phyloP scores from a whole-genome alignment of 257 asterid genomes.

The Solanum bukasovii region DNA sequence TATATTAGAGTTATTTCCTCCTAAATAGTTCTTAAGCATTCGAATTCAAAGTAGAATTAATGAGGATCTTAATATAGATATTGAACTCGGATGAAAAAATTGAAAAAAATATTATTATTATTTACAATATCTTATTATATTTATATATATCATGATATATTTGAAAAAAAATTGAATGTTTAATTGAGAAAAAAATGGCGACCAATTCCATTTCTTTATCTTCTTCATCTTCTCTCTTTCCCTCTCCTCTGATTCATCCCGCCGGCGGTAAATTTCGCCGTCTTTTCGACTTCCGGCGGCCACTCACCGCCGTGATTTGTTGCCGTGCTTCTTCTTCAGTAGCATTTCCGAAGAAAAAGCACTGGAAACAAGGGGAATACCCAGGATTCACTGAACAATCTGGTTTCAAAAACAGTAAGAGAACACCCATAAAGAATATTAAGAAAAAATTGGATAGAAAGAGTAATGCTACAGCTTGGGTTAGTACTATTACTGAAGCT shows the following conservation, averaged over 20 bases:
- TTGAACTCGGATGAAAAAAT: accelerated
- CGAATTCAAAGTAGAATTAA: too few relatives aligned
- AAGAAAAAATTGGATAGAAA: constrained; percentile 59
- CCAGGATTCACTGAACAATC: constrained; percentile 40
- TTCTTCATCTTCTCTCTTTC: neutral
- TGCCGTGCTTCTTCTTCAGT: constrained; percentile 4
- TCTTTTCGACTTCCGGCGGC: neutral
- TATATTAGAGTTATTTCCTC: neutral
- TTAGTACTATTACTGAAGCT: constrained; percentile 66
- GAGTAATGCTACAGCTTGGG: constrained; percentile 58
- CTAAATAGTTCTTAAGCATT: too few relatives aligned
- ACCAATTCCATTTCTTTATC: neutral
- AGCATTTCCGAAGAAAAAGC: constrained; percentile 36
- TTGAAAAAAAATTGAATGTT: neutral
- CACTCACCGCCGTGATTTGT: neutral
- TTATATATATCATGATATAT: neutral
- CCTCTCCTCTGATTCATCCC: neutral
- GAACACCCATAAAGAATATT: constrained; percentile 56
- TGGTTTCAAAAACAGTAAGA: constrained; percentile 12
- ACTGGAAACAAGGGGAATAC: constrained; percentile 68
- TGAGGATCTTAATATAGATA: accelerated
- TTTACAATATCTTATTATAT: neutral
- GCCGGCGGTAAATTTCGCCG: neutral
- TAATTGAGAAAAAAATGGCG: neutral
- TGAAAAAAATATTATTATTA: neutral